Base-by-base conservation (phyloP, 306 rosid species). In the Ziziphus jujuba region DNA sequence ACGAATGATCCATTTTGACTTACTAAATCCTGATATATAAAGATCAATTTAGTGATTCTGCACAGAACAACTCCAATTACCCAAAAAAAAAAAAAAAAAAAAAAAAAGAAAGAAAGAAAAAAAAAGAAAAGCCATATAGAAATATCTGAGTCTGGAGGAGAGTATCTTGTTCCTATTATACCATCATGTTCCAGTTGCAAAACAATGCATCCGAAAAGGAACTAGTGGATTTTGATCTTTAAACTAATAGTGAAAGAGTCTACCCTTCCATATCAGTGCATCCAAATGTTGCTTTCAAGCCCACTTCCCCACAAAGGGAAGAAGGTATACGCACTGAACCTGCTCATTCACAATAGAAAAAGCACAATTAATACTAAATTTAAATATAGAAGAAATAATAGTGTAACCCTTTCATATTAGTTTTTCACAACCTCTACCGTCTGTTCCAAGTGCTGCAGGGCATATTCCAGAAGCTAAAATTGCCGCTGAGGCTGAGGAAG, bases 401-500 rank as follows among this genome's bases (percentile, higher is more conserved):
- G 24, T 5, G 51, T 15, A 71, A 50, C 25, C 44, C 51, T 67
- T 71, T 63, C 65, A 67, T 56, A 59, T 9, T 56, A 67, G 62
- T 65, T 73, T 69, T 72, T 60, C 70, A 68, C 88, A 83, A 92
- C 98, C 98, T 92, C 98, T 97, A 9, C 97, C 97, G 57, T 90
- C 98, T 38, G 97, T 92, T 75, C 98, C 97, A 70, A 92, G 86
- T 28, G 98, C 96, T 47, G 98, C 98, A 71, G 97, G 80, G 72
- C 97, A 92, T 43, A 92, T 48, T 78, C 98, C 98, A 75, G 96
- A 86, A 65, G 97, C 98, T 74, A 92, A 96, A 81, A 92, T 66
- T 70, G 98, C 97, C 60, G 97, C 98, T 19, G 98, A 93, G 61
- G 97, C 98, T 8, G 97, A 92, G 61, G 98, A 92, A 76, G 98